Percentiles rank a stretch among this genome's conserved stretches.
Evolutionary conservation across 495 filamentous ascomycete species (phyloP).

Genomic region (Penicillium steckii): DNA sequence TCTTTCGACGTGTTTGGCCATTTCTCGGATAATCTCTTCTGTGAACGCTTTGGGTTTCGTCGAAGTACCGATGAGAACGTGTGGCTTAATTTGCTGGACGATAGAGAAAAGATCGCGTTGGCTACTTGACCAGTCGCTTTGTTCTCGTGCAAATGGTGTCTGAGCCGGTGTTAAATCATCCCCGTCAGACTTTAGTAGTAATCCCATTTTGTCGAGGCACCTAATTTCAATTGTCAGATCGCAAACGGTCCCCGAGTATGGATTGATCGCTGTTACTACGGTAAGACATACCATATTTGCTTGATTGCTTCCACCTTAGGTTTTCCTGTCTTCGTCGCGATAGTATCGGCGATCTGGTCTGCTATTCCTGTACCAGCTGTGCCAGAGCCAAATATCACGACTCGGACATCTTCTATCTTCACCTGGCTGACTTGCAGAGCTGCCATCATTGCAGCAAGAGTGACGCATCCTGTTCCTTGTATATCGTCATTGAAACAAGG

Average conservation of each 20-base stretch:
- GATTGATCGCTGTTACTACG: neutral
- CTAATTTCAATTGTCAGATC: neutral
- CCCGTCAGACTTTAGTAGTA: slow-evolving; percentile 57
- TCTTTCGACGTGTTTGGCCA: slow-evolving; percentile 73
- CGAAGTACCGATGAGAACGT: slow-evolving; percentile 81
- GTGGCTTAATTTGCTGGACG: slow-evolving; percentile 70
- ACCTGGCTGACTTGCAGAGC: slow-evolving; percentile 67
- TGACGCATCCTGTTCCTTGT: slow-evolving; percentile 87
- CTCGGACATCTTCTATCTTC: slow-evolving; percentile 62
- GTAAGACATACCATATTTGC: slow-evolving; percentile 70
- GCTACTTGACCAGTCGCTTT: slow-evolving; percentile 60
- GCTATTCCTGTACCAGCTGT: slow-evolving; percentile 87
- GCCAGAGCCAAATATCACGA: slow-evolving; percentile 78
- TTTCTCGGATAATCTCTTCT: slow-evolving; percentile 67
- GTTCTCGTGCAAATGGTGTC: slow-evolving; percentile 61
- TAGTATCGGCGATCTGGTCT: slow-evolving; percentile 77
- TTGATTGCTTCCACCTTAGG: slow-evolving; percentile 71
- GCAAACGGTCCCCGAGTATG: too few species aligned
- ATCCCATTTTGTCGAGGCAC: neutral
- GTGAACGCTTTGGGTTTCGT: slow-evolving; percentile 81
- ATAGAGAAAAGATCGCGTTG: slow-evolving; percentile 61
- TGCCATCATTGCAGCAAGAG: slow-evolving; percentile 75
- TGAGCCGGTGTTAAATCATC: slow-evolving; percentile 64
- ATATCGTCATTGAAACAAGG: slow-evolving; percentile 93
- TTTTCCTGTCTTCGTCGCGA: slow-evolving; percentile 64